phyloP scores from a whole-genome alignment of 2,329 filamentous ascomycete genomes.

The Sclerotinia nivalis region DNA sequence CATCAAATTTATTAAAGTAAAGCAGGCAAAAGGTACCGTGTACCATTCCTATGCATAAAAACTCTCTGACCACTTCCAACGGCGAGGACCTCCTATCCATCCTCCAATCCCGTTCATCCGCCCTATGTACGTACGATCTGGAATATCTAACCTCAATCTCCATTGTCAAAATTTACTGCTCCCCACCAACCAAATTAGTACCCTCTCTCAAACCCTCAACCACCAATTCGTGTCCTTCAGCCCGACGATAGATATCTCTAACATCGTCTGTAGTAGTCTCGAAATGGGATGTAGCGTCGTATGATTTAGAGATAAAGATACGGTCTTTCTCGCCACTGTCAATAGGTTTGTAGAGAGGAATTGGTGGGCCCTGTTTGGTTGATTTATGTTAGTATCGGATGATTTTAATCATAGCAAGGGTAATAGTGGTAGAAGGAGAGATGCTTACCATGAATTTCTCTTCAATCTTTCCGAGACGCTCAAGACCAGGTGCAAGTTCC shows the following conservation, averaged over 20 bases:
- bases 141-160: too few species aligned
- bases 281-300: constrained; percentile 97
- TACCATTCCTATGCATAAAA: constrained; percentile 18
- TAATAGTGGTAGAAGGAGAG: not conserved
- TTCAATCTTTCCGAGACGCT: constrained; percentile 88
- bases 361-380: constrained; percentile 67
- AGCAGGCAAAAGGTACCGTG: constrained; percentile 16
- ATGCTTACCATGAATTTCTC: constrained; percentile 85
- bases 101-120: not conserved
- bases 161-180: constrained; percentile 52
- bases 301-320: constrained; percentile 97
- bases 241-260: constrained; percentile 85
- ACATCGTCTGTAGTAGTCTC: constrained; percentile 92
- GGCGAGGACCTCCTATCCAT: not conserved
- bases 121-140: not conserved
- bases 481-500: constrained; percentile 88
- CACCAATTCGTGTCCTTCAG: constrained; percentile 69
- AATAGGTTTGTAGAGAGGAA: constrained; percentile 89
- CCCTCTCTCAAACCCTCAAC: constrained; percentile 66
- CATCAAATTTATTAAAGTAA: constrained; percentile 1
- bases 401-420: not conserved
- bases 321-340: constrained; percentile 82
- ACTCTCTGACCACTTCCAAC: constrained; percentile 1
- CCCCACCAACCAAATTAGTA: constrained; percentile 60
- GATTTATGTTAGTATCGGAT: constrained; percentile 24